A percentile compares a stretch with the other conserved stretches of the same genome.
These are phyloP conservation scores for Meyerozyma athensensis DNA, from an alignment of 1,139 yeast genomes.

Conservation along the genomic window DNA sequence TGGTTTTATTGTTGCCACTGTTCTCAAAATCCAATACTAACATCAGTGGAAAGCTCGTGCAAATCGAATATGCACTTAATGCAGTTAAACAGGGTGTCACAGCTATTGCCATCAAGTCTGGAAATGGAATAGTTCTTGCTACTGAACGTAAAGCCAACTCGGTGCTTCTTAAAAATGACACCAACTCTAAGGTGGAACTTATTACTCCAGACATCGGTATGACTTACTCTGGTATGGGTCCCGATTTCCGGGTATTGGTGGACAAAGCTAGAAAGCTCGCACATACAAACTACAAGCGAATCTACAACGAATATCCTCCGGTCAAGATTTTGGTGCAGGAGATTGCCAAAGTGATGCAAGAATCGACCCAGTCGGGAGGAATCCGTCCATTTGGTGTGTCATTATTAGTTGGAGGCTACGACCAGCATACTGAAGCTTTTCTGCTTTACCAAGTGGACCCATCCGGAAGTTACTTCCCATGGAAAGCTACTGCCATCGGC, in stretches of 20 bases:
- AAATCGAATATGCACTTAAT: constrained; percentile 94
- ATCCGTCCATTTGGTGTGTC: constrained; percentile 98
- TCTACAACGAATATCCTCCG: constrained; percentile 96
- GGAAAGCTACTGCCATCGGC: constrained; percentile 99
- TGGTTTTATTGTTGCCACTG: not conserved
- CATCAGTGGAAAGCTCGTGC: constrained; percentile 88
- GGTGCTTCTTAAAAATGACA: constrained; percentile 67
- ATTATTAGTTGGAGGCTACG: constrained; percentile 89
- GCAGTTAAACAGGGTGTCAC: constrained; percentile 99
- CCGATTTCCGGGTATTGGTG: constrained; percentile 91
- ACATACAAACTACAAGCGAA: constrained; percentile 86
- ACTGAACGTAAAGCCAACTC: constrained; percentile 92
- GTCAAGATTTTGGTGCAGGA: constrained; percentile 92
- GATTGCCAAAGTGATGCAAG: constrained; percentile 95
- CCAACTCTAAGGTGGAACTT: constrained; percentile 72
- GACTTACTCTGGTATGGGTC: constrained; percentile 98
- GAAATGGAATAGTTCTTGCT: constrained; percentile 94
- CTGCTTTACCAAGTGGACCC: constrained; percentile 97
- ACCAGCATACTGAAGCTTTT: constrained; percentile 67
- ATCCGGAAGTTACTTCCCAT: constrained; percentile 96
- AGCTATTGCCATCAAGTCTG: constrained; percentile 91
- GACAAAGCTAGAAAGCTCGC: constrained; percentile 92
- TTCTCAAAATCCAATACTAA: constrained; percentile 12
- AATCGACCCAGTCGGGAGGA: constrained; percentile 97
- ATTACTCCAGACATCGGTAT: constrained; percentile 96